phyloP scores from a whole-genome alignment of 495 filamentous ascomycete species.

The Aspergillus taichungensis region DNA sequence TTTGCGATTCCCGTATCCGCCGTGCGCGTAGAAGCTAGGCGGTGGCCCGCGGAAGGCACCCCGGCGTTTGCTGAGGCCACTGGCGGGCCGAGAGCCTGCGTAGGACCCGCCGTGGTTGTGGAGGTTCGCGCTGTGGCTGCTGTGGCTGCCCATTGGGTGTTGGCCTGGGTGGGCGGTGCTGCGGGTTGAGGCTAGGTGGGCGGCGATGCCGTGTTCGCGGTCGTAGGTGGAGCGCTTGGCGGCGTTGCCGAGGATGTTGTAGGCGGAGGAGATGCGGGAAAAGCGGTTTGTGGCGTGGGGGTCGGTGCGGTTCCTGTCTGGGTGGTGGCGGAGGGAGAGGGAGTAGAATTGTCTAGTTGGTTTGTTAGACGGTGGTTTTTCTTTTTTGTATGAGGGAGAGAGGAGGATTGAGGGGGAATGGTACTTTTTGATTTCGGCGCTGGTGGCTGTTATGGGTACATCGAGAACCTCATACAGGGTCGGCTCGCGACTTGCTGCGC shows the following conservation, averaged over 20 bases:
- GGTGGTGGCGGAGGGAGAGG: conserved; percentile 89
- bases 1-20: conserved; percentile 42
- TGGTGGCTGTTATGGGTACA: conserved; percentile 56
- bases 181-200: conserved; percentile 22
- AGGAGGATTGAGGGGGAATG: conserved; percentile 4
- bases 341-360: conserved; percentile 63
- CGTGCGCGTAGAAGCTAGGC: conserved; percentile 75
- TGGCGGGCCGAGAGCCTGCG: conserved; percentile 64
- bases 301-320: conserved; percentile 78
- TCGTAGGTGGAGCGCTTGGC: conserved; percentile 74
- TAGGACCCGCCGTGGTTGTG: conserved; percentile 36
- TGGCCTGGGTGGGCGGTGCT: conserved; percentile 26
- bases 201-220: conserved; percentile 46
- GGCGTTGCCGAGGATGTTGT: conserved; percentile 63
- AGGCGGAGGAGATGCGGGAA: conserved; percentile 78
- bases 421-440: conserved; percentile 78
- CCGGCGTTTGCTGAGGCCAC: conserved; percentile 69
- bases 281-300: conserved; percentile 68
- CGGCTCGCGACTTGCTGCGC: conserved; percentile 35
- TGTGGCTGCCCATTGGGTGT: conserved; percentile 38
- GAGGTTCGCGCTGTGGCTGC: conserved; percentile 22
- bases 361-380: neutral
- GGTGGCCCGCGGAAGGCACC: conserved; percentile 75
- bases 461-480: conserved; percentile 75
- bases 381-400: neutral